These are phyloP conservation scores for Flaveria brownii DNA, from an alignment of 129 eudicot genomes.

Conservation along the genomic window DNA sequence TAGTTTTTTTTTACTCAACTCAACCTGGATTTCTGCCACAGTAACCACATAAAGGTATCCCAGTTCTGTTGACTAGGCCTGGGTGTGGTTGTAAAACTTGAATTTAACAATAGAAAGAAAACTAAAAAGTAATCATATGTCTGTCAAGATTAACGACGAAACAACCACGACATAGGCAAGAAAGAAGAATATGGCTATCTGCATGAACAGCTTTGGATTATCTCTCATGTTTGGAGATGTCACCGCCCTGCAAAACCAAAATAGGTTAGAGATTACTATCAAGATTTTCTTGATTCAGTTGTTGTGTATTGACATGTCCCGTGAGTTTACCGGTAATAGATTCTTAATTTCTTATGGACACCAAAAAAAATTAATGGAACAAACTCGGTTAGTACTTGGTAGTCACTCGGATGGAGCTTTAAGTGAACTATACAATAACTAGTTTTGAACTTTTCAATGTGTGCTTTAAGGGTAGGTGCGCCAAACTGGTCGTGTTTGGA, in stretches of 20 bases:
- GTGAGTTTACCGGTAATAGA: too few species aligned
- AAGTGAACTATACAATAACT: not conserved
- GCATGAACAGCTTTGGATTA: constrained; percentile 86
- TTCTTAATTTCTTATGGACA: too few species aligned
- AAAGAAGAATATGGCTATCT: constrained; percentile 90
- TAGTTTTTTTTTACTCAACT: constrained; percentile 13
- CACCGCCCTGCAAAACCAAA: constrained; percentile 69
- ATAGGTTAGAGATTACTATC: not conserved
- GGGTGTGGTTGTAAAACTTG: constrained; percentile 13
- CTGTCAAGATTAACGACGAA: constrained; percentile 88
- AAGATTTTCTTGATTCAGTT: too few species aligned
- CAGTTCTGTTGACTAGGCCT: constrained; percentile 4
- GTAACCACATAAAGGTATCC: constrained; percentile 10
- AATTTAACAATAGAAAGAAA: constrained; percentile 6
- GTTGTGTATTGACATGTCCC: too few species aligned
- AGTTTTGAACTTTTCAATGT: not conserved
- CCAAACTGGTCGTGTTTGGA: not conserved
- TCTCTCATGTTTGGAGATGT: constrained; percentile 98
- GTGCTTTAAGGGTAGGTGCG: not conserved
- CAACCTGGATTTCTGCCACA: not conserved
- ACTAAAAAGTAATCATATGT: constrained; percentile 45
- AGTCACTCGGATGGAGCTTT: too few species aligned
- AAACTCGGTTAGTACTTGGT: too few species aligned
- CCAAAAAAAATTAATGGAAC: too few species aligned
- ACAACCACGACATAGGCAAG: constrained; percentile 91